Evolutionary conservation across 2,329 filamentous ascomycete species (phyloP).

Genomic region (Ceratocystis lukuohia): DNA sequence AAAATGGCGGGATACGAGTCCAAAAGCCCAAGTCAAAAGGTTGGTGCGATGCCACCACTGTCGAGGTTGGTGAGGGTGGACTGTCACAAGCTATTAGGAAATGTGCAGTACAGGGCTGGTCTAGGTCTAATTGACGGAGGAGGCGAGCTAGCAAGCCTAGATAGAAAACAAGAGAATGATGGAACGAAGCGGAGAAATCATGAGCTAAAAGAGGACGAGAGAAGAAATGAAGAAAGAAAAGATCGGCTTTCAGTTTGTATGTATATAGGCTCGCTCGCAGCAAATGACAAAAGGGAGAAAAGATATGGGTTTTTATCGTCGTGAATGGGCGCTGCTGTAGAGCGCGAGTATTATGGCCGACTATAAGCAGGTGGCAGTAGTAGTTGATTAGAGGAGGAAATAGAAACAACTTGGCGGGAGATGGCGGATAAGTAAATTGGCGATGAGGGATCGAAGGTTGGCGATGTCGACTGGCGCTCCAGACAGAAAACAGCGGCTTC

Average conservation of each 20-base stretch:
- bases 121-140: background rate
- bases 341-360: background rate
- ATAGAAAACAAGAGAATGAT: background rate
- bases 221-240: background rate
- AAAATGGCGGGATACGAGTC: background rate
- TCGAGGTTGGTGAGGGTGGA: background rate
- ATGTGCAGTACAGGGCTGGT: background rate
- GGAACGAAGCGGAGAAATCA: background rate
- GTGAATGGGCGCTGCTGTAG: background rate
- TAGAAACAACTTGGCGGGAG: background rate
- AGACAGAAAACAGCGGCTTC: background rate
- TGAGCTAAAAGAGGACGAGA: background rate
- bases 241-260: background rate
- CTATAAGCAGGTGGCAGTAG: background rate
- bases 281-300: background rate
- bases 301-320: background rate
- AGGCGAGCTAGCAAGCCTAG: background rate
- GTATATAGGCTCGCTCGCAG: background rate
- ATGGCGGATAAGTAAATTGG: background rate
- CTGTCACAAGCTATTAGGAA: constrained; percentile 1
- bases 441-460: background rate
- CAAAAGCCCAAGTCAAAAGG: background rate
- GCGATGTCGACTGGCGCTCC: background rate
- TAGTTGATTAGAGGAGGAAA: background rate
- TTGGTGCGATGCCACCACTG: background rate